phyloP scores from a whole-genome alignment of 345 rosid species.

The Noccaea caerulescens region DNA sequence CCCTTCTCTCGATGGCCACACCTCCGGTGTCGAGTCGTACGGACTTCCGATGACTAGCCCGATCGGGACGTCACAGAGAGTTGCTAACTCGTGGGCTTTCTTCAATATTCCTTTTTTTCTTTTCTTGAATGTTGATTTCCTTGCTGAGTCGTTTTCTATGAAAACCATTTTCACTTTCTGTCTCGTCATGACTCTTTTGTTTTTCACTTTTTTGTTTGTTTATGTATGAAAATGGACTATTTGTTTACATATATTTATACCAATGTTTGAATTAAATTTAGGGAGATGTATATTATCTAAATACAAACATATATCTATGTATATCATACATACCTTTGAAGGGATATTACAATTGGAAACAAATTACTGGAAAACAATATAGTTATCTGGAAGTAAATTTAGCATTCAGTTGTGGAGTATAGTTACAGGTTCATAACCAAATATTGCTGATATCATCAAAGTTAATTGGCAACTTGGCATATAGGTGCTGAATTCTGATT shows the following conservation, averaged over 20 bases:
- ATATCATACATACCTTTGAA: conserved; percentile 23
- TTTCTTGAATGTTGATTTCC: conserved; percentile 67
- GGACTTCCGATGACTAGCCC: conserved; percentile 53
- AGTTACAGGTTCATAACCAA: neutral
- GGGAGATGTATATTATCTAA: neutral
- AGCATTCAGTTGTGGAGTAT: neutral
- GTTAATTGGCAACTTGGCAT: too few relatives aligned
- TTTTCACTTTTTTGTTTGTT: neutral
- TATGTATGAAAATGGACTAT: neutral
- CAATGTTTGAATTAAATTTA: neutral
- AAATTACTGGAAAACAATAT: neutral
- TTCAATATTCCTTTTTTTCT: conserved; percentile 66
- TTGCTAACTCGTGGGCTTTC: conserved; percentile 66
- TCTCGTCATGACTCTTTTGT: conserved; percentile 52
- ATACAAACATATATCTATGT: neutral
- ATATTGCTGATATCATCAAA: neutral
- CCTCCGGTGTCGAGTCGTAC: conserved; percentile 46
- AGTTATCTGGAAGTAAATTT: conserved; percentile 5
- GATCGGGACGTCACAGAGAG: conserved; percentile 60
- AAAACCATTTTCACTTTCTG: conserved; percentile 58
- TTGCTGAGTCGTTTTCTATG: conserved; percentile 54
- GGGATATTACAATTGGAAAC: neutral
- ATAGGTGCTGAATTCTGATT: too few relatives aligned
- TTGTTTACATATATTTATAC: conserved; percentile 17
- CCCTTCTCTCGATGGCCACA: conserved; percentile 53